Evolutionary conservation across 2,329 filamentous ascomycete genomes (phyloP).

Genomic region (Ophiocordyceps polyrhachis-furcata): DNA sequence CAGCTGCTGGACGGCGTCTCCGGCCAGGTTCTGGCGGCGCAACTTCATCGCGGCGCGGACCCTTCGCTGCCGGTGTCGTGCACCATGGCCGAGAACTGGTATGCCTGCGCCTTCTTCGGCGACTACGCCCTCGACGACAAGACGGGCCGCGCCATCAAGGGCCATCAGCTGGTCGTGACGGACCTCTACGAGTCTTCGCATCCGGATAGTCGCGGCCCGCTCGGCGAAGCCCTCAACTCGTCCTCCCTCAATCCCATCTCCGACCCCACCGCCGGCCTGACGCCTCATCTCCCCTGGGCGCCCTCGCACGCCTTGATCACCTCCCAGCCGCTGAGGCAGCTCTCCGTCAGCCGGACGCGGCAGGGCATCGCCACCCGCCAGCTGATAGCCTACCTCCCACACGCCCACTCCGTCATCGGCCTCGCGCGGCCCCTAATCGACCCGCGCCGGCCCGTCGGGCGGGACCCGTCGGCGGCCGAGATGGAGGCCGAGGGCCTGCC

Average conservation of each 20-base stretch:
- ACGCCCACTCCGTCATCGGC: conserved; percentile 54
- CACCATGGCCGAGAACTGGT: conserved; percentile 85
- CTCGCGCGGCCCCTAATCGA: conserved; percentile 68
- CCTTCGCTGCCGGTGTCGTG: conserved; percentile 54
- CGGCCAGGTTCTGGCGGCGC: conserved; percentile 57
- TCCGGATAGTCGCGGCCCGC: conserved; percentile 67
- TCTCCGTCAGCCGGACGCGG: conserved; percentile 72
- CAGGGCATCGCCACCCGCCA: conserved; percentile 81
- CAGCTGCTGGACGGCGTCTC: conserved; percentile 77
- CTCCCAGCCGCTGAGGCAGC: conserved; percentile 55
- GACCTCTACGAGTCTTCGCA: conserved; percentile 80
- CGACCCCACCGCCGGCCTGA: conserved; percentile 26
- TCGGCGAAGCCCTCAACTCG: conserved; percentile 51
- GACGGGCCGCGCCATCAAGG: conserved; percentile 43
- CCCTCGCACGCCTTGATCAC: conserved; percentile 68
- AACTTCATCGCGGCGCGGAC: conserved; percentile 57
- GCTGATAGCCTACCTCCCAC: conserved; percentile 60
- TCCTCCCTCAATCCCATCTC: conserved; percentile 57
- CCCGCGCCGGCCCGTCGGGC: conserved; percentile 66
- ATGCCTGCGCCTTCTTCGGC: conserved; percentile 63
- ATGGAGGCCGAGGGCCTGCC: conserved; percentile 61
- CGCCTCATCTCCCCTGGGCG: conserved; percentile 48
- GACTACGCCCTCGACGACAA: conserved; percentile 38
- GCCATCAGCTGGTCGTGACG: conserved; percentile 68
- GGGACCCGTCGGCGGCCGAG: conserved; percentile 65